A percentile compares a stretch with the other conserved stretches of the same genome.
Conservation (phyloP, 1,284 basidiomycete species). For the Cystobasidium sp. region DNA sequence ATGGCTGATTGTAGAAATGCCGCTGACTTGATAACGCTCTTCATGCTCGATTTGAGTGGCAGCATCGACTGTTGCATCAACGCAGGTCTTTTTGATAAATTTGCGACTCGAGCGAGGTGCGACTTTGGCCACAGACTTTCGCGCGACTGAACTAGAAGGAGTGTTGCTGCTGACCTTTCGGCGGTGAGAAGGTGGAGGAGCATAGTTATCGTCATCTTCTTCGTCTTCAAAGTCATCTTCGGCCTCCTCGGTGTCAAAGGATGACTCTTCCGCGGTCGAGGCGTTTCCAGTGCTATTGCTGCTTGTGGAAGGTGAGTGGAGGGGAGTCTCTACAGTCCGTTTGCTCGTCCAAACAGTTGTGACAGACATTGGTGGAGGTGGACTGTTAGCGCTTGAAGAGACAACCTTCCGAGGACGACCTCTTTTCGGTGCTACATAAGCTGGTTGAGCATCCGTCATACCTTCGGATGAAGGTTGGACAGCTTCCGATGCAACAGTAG, state of each 20-base stretch:
- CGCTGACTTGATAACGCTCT: background rate
- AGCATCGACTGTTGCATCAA: background rate
- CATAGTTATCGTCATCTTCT: slow-evolving; percentile 17
- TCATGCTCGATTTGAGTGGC: background rate
- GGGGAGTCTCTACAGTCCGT: background rate
- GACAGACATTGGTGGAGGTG: background rate
- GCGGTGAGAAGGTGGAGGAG: background rate
- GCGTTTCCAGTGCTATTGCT: slow-evolving; percentile 5
- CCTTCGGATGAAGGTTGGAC: background rate
- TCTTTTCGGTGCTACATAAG: slow-evolving; percentile 1
- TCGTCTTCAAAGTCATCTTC: slow-evolving; percentile 6
- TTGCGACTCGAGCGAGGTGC: background rate
- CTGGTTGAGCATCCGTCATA: background rate
- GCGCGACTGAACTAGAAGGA: background rate
- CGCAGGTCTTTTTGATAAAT: background rate
- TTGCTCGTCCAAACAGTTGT: background rate
- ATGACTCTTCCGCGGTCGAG: slow-evolving; percentile 4
- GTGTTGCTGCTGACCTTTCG: background rate
- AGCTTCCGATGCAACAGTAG: background rate
- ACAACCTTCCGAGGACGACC: background rate
- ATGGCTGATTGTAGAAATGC: background rate
- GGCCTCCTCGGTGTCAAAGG: background rate
- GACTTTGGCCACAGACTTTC: background rate
- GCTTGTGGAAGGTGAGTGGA: background rate
- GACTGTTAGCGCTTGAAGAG: background rate